Conservation (phyloP, 2,329 filamentous ascomycete species). For the Beauveria scarabaeidicola region DNA sequence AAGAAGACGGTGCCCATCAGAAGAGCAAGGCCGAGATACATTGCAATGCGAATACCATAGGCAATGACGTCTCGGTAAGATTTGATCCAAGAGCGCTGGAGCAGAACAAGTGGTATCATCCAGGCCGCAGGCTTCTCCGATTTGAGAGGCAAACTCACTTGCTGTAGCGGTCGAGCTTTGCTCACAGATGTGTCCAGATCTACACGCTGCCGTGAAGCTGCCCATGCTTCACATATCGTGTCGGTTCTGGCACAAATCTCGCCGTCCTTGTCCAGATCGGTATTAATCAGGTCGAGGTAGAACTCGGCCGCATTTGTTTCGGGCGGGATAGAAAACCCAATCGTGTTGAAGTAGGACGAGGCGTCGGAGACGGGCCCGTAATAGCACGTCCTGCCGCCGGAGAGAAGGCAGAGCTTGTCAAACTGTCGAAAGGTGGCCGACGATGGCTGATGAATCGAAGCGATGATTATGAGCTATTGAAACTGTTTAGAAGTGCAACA, state of each 20-base stretch:
- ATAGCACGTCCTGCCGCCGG: slow-evolving; percentile 62
- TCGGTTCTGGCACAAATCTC: slow-evolving; percentile 30
- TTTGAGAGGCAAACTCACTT: slow-evolving; percentile 14
- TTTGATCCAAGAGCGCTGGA: slow-evolving; percentile 76
- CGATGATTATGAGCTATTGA: slow-evolving; percentile 62
- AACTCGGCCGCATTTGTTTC: slow-evolving; percentile 76
- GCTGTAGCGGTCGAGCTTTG: slow-evolving; percentile 11
- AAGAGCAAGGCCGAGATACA: slow-evolving; percentile 69
- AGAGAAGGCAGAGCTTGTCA: slow-evolving; percentile 69
- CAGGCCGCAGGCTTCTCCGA: slow-evolving; percentile 35
- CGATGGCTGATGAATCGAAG: slow-evolving; percentile 79
- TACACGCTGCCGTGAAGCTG: slow-evolving; percentile 11
- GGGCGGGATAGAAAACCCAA: slow-evolving; percentile 55
- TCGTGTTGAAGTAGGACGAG: slow-evolving; percentile 52
- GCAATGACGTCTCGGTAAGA: slow-evolving; percentile 75
- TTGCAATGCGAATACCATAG: slow-evolving; percentile 72
- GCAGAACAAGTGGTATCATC: slow-evolving; percentile 52
- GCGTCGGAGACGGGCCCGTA: slow-evolving; percentile 55
- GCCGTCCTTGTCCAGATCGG: slow-evolving; percentile 56
- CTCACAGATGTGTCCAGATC: background rate
- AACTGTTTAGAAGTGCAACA: background rate
- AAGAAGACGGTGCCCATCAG: slow-evolving; percentile 89
- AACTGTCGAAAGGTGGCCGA: slow-evolving; percentile 72
- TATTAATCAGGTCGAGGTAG: slow-evolving; percentile 69
- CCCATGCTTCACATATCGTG: slow-evolving; percentile 20